phyloP scores from a whole-genome alignment of 2,329 filamentous ascomycete species.

The Alternaria gaisen region DNA sequence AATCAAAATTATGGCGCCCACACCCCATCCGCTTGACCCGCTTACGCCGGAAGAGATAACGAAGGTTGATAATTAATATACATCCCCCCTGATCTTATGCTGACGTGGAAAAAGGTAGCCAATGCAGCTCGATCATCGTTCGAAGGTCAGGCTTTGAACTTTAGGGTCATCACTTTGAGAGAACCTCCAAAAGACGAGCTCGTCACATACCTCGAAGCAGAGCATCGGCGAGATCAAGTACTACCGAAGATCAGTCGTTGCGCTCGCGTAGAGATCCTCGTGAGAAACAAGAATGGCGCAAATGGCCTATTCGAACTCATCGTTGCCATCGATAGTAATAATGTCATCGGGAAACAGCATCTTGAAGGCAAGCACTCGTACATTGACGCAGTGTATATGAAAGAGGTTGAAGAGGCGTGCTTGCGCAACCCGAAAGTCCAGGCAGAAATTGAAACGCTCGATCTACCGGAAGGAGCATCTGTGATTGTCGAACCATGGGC shows the following conservation, averaged over 20 bases:
- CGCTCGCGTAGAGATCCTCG: slow-evolving; percentile 54
- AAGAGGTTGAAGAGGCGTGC: slow-evolving; percentile 59
- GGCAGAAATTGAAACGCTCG: slow-evolving; percentile 50
- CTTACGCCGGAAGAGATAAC: slow-evolving; percentile 15
- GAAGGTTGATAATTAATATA: background rate
- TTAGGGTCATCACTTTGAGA: slow-evolving; percentile 61
- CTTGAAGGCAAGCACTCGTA: slow-evolving; percentile 57
- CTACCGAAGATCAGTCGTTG: slow-evolving; percentile 45
- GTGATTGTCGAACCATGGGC: slow-evolving; percentile 65
- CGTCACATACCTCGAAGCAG: slow-evolving; percentile 56
- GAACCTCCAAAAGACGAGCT: slow-evolving; percentile 62
- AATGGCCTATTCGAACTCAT: slow-evolving; percentile 48
- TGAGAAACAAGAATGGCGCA: slow-evolving; percentile 45
- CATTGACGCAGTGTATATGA: slow-evolving; percentile 61
- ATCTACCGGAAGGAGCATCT: slow-evolving; percentile 55
- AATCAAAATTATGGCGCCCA: background rate
- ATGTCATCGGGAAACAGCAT: slow-evolving; percentile 40
- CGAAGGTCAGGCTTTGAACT: slow-evolving; percentile 49
- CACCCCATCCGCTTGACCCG: slow-evolving; percentile 18
- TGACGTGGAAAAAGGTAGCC: slow-evolving; percentile 20
- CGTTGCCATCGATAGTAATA: slow-evolving; percentile 32
- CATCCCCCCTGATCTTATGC: background rate
- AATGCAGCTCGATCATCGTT: slow-evolving; percentile 50
- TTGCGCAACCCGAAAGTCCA: slow-evolving; percentile 56
- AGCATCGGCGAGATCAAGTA: slow-evolving; percentile 45